Evolutionary conservation across 2,329 filamentous ascomycete genomes (phyloP).

Genomic region (Sporothrix pseudoabietina): DNA sequence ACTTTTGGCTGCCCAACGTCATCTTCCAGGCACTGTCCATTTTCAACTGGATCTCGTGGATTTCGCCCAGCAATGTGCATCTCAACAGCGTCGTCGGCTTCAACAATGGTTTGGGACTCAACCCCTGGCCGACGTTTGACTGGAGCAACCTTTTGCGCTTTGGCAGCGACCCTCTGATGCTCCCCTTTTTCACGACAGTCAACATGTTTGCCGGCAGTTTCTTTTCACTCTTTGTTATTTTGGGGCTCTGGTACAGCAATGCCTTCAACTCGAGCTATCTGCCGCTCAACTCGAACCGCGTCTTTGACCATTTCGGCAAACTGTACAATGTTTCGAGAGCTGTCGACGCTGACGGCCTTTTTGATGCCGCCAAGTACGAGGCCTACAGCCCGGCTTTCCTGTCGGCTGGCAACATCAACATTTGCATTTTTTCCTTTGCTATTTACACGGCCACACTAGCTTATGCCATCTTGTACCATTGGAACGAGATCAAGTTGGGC

Average conservation of each 20-base stretch:
- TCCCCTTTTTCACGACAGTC: slow-evolving; percentile 1
- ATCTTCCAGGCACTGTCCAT: not conserved
- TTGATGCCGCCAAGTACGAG: slow-evolving; percentile 45
- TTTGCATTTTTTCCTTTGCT: slow-evolving; percentile 60
- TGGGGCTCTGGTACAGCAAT: slow-evolving; percentile 4
- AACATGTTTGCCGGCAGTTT: slow-evolving; percentile 9
- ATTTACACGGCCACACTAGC: slow-evolving; percentile 56
- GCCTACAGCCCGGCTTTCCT: slow-evolving; percentile 57
- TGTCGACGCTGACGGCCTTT: not conserved
- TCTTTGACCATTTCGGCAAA: not conserved
- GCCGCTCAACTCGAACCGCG: slow-evolving; percentile 12
- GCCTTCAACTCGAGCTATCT: not conserved
- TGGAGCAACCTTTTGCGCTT: not conserved
- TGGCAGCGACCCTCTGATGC: not conserved
- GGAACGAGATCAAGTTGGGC: slow-evolving; percentile 32
- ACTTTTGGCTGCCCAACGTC: slow-evolving; percentile 4
- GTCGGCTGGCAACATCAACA: slow-evolving; percentile 51
- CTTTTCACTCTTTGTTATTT: not conserved
- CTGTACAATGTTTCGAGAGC: not conserved
- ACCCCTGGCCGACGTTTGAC: not conserved
- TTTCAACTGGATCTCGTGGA: slow-evolving; percentile 15
- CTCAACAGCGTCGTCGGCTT: slow-evolving; percentile 7
- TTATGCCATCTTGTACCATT: slow-evolving; percentile 51
- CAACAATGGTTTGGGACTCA: not conserved
- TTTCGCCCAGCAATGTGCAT: not conserved